Evolutionary conservation across 1,284 basidiomycete species (phyloP).

Genomic region (Trichosporon coremiiforme): DNA sequence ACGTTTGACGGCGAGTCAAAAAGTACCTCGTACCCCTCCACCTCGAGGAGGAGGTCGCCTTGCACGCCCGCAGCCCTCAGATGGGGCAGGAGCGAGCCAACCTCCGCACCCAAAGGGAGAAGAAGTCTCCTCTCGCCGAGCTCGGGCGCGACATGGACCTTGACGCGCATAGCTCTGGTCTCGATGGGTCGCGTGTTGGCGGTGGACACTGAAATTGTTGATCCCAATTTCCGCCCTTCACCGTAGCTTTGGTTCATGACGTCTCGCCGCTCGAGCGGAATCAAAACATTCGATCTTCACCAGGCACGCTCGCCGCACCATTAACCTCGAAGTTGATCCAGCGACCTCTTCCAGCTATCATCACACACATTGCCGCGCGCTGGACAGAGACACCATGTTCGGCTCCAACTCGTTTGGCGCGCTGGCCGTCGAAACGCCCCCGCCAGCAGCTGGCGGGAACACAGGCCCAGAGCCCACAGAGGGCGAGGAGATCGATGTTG

Average conservation of each 20-base stretch:
- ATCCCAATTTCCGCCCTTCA: background rate
- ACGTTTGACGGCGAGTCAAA: slow-evolving; percentile 42
- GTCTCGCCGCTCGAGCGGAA: background rate
- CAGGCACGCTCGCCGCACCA: background rate
- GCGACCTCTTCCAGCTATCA: background rate
- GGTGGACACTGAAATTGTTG: slow-evolving; percentile 2
- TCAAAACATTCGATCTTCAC: slow-evolving; percentile 4
- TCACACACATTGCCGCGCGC: slow-evolving; percentile 8
- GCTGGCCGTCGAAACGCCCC: slow-evolving; percentile 38
- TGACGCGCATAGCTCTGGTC: slow-evolving; percentile 39
- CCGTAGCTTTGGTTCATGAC: background rate
- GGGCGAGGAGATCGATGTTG: slow-evolving; percentile 51
- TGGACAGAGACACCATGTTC: slow-evolving; percentile 32
- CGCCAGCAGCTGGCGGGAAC: slow-evolving; percentile 23
- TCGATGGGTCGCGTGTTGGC: background rate
- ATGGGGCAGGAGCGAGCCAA: slow-evolving; percentile 16
- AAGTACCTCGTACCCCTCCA: slow-evolving; percentile 56
- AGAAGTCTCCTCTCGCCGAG: slow-evolving; percentile 43
- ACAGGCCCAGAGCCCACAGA: slow-evolving; percentile 38
- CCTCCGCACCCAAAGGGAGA: slow-evolving; percentile 19
- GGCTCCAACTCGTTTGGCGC: slow-evolving; percentile 45
- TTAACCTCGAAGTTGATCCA: background rate
- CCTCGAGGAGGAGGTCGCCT: slow-evolving; percentile 40
- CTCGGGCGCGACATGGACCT: slow-evolving; percentile 41
- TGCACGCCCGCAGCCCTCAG: background rate